These are phyloP conservation scores for Metschnikowia orientalis DNA, from an alignment of 805 yeast genomes.

Conservation along the genomic window DNA sequence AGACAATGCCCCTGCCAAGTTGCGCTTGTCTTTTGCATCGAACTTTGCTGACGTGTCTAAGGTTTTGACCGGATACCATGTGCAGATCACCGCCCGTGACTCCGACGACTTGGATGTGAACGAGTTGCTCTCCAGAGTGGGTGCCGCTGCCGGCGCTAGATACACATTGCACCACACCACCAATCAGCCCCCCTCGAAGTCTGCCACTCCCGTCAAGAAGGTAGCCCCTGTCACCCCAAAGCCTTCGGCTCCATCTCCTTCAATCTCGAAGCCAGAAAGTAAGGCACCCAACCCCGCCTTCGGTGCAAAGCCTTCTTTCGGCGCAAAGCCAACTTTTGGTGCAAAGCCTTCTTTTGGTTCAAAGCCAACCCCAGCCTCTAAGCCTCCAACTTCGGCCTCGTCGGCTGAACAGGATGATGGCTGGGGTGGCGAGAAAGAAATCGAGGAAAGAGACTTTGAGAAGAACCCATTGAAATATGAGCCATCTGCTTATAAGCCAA, in stretches of 20 bases:
- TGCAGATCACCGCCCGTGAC: conserved; percentile 95
- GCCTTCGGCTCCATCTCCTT: conserved; percentile 17
- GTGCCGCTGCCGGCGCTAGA: conserved; percentile 94
- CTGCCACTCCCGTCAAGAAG: conserved; percentile 4
- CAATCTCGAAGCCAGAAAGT: conserved; percentile 1
- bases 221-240: conserved; percentile 15
- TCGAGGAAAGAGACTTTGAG: conserved; percentile 50
- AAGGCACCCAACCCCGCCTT: conserved; percentile 6
- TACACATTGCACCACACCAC: conserved; percentile 37
- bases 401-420: conserved; percentile 44
- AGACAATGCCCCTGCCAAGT: conserved; percentile 81
- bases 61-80: conserved; percentile 78
- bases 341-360: conserved; percentile 19
- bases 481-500: conserved; percentile 63
- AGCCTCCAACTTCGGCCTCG: conserved; percentile 16
- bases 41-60: conserved; percentile 74
- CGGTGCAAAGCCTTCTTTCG: conserved; percentile 17
- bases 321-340: conserved; percentile 16
- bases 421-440: conserved; percentile 67
- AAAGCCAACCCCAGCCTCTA: conserved; percentile 25
- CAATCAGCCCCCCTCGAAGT: conserved; percentile 12
- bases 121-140: conserved; percentile 69
- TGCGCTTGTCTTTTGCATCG: conserved; percentile 69
- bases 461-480: conserved; percentile 48
- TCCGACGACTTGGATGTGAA: conserved; percentile 79